Percentiles rank a stretch among this genome's conserved stretches.
These are phyloP conservation scores for Tylopilus intermedius DNA, from an alignment of 768 basidiomycete genomes.

Conservation along the genomic window DNA sequence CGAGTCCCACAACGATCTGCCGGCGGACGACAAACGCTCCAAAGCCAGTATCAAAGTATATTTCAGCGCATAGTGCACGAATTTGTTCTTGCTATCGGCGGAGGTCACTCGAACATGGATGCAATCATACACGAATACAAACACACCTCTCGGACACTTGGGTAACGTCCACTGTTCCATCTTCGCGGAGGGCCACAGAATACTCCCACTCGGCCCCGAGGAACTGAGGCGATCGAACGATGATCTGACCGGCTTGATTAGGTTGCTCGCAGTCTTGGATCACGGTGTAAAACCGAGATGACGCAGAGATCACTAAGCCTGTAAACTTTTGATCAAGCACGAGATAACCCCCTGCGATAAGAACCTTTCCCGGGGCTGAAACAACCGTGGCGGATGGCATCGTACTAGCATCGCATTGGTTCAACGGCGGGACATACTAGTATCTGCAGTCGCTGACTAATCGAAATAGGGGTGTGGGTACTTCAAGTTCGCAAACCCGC, in stretches of 20 bases:
- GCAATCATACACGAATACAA: background rate
- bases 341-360: slow-evolving; percentile 94
- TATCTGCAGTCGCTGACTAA: slow-evolving; percentile 24
- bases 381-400: slow-evolving; percentile 62
- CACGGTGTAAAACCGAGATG: slow-evolving; percentile 89
- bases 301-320: slow-evolving; percentile 87
- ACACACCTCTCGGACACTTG: slow-evolving; percentile 23
- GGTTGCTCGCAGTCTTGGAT: slow-evolving; percentile 37
- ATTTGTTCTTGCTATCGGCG: slow-evolving; percentile 70
- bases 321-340: slow-evolving; percentile 85
- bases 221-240: slow-evolving; percentile 90
- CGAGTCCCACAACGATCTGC: slow-evolving; percentile 35
- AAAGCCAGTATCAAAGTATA: slow-evolving; percentile 64
- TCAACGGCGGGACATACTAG: background rate
- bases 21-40: slow-evolving; percentile 35
- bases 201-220: slow-evolving; percentile 75
- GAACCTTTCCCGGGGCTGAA: slow-evolving; percentile 92
- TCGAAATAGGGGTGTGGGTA: background rate
- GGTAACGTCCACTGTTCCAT: slow-evolving; percentile 21
- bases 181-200: slow-evolving; percentile 38
- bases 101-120: slow-evolving; percentile 4
- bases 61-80: slow-evolving; percentile 85
- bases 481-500: too few species aligned
- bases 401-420: background rate
- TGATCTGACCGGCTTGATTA: slow-evolving; percentile 41